Base-by-base conservation (phyloP, 495 filamentous ascomycete species). In the Daldinia bambusicola region DNA sequence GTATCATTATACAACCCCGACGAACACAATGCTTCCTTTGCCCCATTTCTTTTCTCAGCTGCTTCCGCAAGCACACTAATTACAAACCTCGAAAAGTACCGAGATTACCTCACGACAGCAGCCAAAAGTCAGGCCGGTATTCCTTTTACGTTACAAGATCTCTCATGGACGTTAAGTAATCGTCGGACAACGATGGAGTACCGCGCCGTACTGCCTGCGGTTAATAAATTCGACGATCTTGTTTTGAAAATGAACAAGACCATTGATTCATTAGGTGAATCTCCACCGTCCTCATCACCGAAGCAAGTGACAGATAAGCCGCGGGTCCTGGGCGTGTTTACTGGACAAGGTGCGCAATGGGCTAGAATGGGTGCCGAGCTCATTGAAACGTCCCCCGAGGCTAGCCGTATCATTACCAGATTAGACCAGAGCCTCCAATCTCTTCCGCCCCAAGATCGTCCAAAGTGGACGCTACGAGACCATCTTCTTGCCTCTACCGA, bases 331-430 rank as follows among this genome's bases (percentile, higher is more conserved):
- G 71, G 70, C 13, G 45, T 76, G 1, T 75, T 77, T 51, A 77
- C 77, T 1, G 77, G 77, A 1, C 77, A 79, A 31, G 77, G 77
- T 16, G 76, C 76, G 2, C 77, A 79, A 38, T 79, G 71, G 71
- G 45, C 75, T 6, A 36, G n/a, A 18, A 55, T 75, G 70, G 66
- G 57, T 53, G 31, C 55, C 31, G 67, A 63, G 16, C 36, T 77
- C n/a, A 41, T 77, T 9, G 41, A 37, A 22, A 7, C 18, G 43
- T 37, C 65, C 66, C 14, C 45, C 71, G 2, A 18, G 60, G 2
- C 22, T 18, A 20, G 59, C 43, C 41, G 22, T 10, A 22, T 57
- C 4, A 38, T 65, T n/a, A 6, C 45, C 4, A 30, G 26, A n/a
- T 31, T 57, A 6, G 37, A 57, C 6, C 31, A n/a, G 2, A 30